Percentiles rank a stretch among this genome's conserved stretches.
These are phyloP conservation scores for Fraxinus nigra DNA, from an alignment of 305 asterid genomes.

Conservation along the genomic window DNA sequence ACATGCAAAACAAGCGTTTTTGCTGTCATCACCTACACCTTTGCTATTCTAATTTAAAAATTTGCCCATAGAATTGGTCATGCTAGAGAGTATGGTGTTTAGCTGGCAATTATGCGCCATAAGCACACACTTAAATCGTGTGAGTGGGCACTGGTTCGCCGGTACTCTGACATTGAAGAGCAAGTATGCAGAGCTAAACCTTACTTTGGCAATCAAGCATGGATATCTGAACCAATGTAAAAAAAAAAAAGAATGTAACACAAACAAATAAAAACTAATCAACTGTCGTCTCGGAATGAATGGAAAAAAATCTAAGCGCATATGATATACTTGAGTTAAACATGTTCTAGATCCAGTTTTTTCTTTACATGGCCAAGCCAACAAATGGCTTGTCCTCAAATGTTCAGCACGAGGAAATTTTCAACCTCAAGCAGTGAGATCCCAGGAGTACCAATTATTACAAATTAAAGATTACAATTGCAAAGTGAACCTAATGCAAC, in stretches of 20 bases:
- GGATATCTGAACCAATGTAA: background rate
- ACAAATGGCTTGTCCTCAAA: background rate
- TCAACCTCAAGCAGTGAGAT: background rate
- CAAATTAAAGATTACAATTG: background rate
- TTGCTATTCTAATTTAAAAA: background rate
- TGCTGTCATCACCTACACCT: background rate
- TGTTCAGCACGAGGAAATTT: background rate
- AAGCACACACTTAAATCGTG: background rate
- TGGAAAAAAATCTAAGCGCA: background rate
- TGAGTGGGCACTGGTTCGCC: background rate
- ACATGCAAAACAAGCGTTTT: background rate
- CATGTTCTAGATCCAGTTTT: background rate
- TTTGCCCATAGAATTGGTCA: background rate
- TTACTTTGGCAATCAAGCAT: background rate
- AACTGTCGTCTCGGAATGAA: background rate
- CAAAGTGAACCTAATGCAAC: background rate
- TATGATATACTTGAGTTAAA: background rate
- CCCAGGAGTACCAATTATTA: background rate
- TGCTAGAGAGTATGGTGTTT: background rate
- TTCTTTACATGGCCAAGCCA: background rate
- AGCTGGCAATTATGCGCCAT: background rate
- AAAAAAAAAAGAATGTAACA: background rate
- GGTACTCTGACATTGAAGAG: background rate
- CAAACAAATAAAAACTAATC: background rate
- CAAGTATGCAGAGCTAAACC: background rate